phyloP scores from a whole-genome alignment of 352 stramenopile species.

The Pythium dissimile region DNA sequence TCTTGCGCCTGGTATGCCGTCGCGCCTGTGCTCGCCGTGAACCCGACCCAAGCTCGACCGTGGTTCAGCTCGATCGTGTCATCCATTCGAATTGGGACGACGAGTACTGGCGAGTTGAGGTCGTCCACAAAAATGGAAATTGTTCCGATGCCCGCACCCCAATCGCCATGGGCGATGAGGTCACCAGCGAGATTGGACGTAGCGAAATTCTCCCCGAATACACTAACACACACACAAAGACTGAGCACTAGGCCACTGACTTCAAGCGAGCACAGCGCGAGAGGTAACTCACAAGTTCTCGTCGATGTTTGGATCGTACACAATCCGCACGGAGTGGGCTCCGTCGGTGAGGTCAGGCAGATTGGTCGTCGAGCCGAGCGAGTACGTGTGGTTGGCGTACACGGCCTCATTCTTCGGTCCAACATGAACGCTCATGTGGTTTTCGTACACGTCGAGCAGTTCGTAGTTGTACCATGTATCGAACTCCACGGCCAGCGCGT shows the following conservation, averaged over 20 bases:
- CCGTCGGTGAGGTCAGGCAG: conserved; percentile 82
- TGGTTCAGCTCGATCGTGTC: conserved; percentile 77
- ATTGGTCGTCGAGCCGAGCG: conserved; percentile 62
- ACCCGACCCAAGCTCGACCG: conserved; percentile 88
- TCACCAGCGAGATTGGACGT: conserved; percentile 49
- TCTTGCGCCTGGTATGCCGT: conserved; percentile 88
- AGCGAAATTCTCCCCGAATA: conserved; percentile 59
- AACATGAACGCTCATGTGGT: conserved; percentile 90
- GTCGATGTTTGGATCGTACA: conserved; percentile 73
- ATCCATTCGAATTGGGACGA: conserved; percentile 85
- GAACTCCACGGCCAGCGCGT: conserved; percentile 89
- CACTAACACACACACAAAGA: conserved; percentile 20
- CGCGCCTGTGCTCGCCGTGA: conserved; percentile 85
- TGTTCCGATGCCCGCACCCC: conserved; percentile 59
- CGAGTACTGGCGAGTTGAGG: conserved; percentile 71
- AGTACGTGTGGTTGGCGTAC: conserved; percentile 74
- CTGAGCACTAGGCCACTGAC: background rate
- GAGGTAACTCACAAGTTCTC: conserved; percentile 39
- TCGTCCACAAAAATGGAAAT: conserved; percentile 89
- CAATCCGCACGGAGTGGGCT: conserved; percentile 58
- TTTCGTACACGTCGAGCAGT: conserved; percentile 86
- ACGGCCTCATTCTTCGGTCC: conserved; percentile 31
- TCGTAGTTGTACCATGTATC: conserved; percentile 92
- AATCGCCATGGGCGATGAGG: conserved; percentile 67
- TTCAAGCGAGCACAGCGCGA: conserved; percentile 14